Base-by-base conservation (phyloP, 257 asterid species). In the Solanum lycopersicoides region DNA sequence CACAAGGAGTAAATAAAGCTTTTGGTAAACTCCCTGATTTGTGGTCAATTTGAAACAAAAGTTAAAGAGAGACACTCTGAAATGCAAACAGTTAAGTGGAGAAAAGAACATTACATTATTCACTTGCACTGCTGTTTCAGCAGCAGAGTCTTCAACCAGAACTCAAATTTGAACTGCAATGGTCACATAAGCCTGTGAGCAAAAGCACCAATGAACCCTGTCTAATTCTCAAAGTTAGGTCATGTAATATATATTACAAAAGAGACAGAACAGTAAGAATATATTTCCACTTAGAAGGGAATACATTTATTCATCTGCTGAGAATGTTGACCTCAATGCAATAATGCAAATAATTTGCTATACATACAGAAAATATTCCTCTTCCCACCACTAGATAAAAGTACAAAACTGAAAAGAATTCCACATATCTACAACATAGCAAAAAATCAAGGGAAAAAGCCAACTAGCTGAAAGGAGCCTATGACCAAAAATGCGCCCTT, bases 341-440 rank as follows among this genome's bases (percentile, higher is more conserved):
- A 89, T 68, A 90, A 72, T 77, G 72, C 91, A 91, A 93, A 88
- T 89, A 91, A 84, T 92, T 92, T 89, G 85, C 91, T 94, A 90
- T 93, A 93, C 94, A 90, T 92, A 93, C 93, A 92, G 91, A 89
- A 89, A 88, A 82, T 85, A 89, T 87, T 86, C 89, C 88, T 92
- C 88, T 84, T 86, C 91, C 88, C 92, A 88, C 89, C 86, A 85
- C 86, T 77, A 89, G 86, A 89, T 44, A 80, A 30, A 41, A 79
- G 39, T 25, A 75, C 85, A 89, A 92, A 91, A 87, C 88, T 86
- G 89, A 93, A 94, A 93, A 94, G 92, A 93, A 56, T 90, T 93
- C 94, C 89, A 92, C 34, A 88, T 95, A 93, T 96, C 92, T 93
- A 96, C 97, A 80, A 50, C 68, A 93, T 44, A 89, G 83, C 86